These are phyloP conservation scores for Coffea canephora DNA, from an alignment of 257 asterid genomes.

Conservation along the genomic window DNA sequence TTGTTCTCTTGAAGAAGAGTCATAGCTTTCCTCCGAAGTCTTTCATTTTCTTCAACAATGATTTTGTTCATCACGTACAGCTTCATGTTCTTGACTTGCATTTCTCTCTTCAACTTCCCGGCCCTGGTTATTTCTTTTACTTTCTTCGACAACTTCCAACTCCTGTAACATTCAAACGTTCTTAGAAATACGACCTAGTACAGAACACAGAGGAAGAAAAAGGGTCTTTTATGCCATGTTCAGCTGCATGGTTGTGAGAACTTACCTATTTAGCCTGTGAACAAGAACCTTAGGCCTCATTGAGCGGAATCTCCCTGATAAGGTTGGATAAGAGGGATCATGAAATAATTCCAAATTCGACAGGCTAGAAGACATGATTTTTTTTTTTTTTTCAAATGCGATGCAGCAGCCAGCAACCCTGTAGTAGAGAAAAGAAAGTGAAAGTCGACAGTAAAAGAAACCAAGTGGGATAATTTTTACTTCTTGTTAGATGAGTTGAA, in stretches of 20 bases:
- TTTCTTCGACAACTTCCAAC: conserved; percentile 16
- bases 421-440: neutral
- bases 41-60: conserved; percentile 38
- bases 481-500: neutral
- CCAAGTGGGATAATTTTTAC: neutral
- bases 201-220: neutral
- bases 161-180: conserved; percentile 5
- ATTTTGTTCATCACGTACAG: conserved; percentile 33
- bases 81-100: conserved; percentile 38
- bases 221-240: neutral
- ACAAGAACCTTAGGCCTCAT: conserved; percentile 11
- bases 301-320: neutral
- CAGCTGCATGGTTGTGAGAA: neutral
- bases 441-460: neutral
- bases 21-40: conserved; percentile 26
- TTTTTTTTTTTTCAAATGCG: neutral
- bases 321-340: conserved; percentile 7
- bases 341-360: conserved; percentile 2
- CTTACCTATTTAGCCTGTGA: conserved; percentile 14
- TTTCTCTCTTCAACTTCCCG: conserved; percentile 23
- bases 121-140: conserved; percentile 15
- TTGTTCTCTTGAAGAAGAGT: conserved; percentile 39
- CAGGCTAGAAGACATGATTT: conserved; percentile 3
- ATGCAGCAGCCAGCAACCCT: neutral
- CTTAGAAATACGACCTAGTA: no score